Base-by-base conservation (phyloP, 768 basidiomycete species). In the Glaciozyma martinii region DNA sequence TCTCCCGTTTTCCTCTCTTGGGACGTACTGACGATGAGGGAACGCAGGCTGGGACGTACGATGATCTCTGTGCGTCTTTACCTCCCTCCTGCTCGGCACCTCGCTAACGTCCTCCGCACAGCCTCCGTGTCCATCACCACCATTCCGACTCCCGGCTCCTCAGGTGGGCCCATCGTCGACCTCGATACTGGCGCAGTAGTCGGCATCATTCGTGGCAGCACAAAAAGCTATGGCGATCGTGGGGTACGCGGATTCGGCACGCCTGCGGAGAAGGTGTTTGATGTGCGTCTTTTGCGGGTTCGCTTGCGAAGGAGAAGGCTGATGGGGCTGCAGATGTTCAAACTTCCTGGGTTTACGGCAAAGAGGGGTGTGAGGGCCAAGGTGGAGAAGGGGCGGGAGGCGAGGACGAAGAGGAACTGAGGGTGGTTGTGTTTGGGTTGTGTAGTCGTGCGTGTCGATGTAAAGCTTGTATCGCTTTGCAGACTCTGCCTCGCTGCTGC, bases 111-210 rank as follows among this genome's bases (percentile, higher is more conserved):
- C 37, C 3, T 33, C 15, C 37, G 37, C 12, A 13, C 12, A 40
- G 37, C 37, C 37, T 40, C 84, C 68, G 73, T 87, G 67, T 72
- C 82, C 53, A 81, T 85, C 73, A 75, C 77, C 43, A 80, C 81
- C 3, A 72, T 81, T 12, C 86, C 86, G 18, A 82, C 82, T 0
- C 78, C 81, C 2, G 86, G 86, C 10, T 85, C 85, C 25, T 86
- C 85, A 62, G 86, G 86, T 6, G 86, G 85, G 1, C 86, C 86
- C 0, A 81, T 87, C 61, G 77, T 87, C 12, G 83, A 85, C 62
- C 79, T 80, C 66, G 79, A 82, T 66, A 82, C 76, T 33, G 85
- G 85, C 6, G 80, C 84, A 0, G 85, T 87, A 5, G 78, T 87
- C 3, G 86, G 86, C 1, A 77, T 87, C 21, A 80, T 85, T 71